Evolutionary conservation across 2,329 filamentous ascomycete species (phyloP), one percentile per base, ranked within the genome.

Genomic region (Xylariaceae sp.): DNA sequence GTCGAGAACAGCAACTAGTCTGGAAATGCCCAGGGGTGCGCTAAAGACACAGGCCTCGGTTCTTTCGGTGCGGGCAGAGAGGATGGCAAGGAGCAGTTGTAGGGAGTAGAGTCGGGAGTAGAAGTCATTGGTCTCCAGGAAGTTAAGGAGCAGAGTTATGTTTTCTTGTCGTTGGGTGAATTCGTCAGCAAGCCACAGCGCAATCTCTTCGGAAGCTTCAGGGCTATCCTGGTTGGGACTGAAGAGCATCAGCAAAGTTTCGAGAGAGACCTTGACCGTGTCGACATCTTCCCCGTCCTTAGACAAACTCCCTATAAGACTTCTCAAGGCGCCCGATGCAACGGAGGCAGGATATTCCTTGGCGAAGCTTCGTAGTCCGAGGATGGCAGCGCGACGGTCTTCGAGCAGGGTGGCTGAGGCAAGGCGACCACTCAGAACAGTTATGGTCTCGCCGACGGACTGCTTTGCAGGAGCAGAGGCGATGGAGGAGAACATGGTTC

Each of bases 81-180:
- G 86, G 57, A 98, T 95, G 48, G 93, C 90, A 20, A 89, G 87
- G 40, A 99, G 86, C 41, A 99, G 82, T 74, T 98, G 92, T 23
- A 99, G 78, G 3, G 91, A 90, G 75, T 98, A 98, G 0, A 98
- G 83, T 20, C 93, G 88, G 20, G 91, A 90, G 74, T 96, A 96
- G 69, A 96, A 96, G 67, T 97, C 93, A 63, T 81, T 81, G 14
- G 88, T 86, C 64, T 97, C 93, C 63, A 99, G 82, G 53, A 99
- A 89, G 70, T 95, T 89, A 58, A 99, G 84, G 20, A 99, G 83
- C 16, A 95, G 80, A 1, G 91, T 93, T 59, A 97, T 93, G 73
- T 99, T 98, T 76, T 98, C 93, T 84, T 97, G 93, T 61, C 91
- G 88, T 80, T 96, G 93, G 32, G 95, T 97, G 72, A 99, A 99